phyloP scores from a whole-genome alignment of 2,329 filamentous ascomycete species.

The Geosmithia flava region DNA sequence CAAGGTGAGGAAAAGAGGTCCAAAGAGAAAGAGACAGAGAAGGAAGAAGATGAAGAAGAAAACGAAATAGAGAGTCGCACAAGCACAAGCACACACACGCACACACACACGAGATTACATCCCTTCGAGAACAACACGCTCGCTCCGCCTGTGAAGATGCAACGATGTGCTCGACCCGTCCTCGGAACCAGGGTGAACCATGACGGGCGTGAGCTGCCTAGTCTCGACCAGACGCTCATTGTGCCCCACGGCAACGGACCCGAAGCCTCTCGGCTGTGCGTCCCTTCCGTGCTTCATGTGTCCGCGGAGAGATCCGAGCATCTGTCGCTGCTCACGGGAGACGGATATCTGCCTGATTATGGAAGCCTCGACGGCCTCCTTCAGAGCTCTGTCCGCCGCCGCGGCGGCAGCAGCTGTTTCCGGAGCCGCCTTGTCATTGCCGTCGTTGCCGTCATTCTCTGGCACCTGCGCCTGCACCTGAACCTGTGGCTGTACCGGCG shows the following conservation, averaged over 20 bases:
- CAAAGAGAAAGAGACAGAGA: not conserved
- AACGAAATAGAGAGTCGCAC: not conserved
- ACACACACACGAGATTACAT: slow-evolving; percentile 16
- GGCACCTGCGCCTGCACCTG: slow-evolving; percentile 4
- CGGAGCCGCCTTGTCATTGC: slow-evolving; percentile 1
- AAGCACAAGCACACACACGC: not conserved
- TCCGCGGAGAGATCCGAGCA: slow-evolving; percentile 33
- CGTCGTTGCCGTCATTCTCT: slow-evolving; percentile 3
- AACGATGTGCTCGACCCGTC: slow-evolving; percentile 8
- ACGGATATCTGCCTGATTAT: slow-evolving; percentile 58
- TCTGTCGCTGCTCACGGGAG: slow-evolving; percentile 46
- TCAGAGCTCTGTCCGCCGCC: slow-evolving; percentile 19
- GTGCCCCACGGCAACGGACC: slow-evolving; percentile 4
- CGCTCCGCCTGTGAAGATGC: slow-evolving; percentile 34
- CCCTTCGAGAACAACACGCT: slow-evolving; percentile 38
- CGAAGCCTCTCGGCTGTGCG: not conserved
- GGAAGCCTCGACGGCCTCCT: slow-evolving; percentile 49
- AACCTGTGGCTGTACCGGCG: not conserved
- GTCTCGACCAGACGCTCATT: slow-evolving; percentile 20
- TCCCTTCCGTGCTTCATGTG: slow-evolving; percentile 21
- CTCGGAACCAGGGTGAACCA: slow-evolving; percentile 24
- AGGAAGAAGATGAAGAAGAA: not conserved
- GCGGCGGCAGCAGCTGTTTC: not conserved
- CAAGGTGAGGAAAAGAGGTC: not conserved
- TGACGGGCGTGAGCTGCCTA: slow-evolving; percentile 30